Base-by-base conservation (phyloP, 805 yeast genomes). In the Wickerhamiella occidentalis region DNA sequence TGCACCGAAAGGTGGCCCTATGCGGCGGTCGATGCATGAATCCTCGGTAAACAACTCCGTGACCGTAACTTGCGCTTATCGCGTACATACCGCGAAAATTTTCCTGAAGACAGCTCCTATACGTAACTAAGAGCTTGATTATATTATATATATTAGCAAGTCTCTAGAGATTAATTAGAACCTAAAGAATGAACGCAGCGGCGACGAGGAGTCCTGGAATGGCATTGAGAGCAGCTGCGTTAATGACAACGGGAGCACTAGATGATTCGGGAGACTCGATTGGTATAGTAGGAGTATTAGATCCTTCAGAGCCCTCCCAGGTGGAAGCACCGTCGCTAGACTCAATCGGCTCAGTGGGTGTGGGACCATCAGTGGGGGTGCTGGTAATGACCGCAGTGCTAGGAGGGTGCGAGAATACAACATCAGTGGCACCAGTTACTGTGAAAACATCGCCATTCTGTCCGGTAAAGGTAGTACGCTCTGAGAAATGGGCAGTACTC, bases 401-500 rank as follows among this genome's bases (percentile, higher is more conserved):
- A 6, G 37, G 30, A n/a, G 47, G 47, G 47, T 40, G 33, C 21
- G 47, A 40, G 19, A 44, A 40, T 6, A 92, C 83, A 62, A 85
- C 67, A 58, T 92, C 83, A 65, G 90, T 82, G 55, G 90, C 79
- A 61, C 67, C 80, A 55, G 88, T 78, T 65, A 76, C 77, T 11
- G 61, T 58, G 56, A 50, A 49, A 18, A 60, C 57, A 45, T 45
- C 15, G 47, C 54, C 53, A 73, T 77, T 77, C 73, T 77, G 77
- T 62, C 77, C 73, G 55, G 71, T 70, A 52, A 82, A 57, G 45
- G 72, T 66, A 56, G 92, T 83, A 46, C 90, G 68, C 54, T 62
- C 69, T 64, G 90, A 86, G 68, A 90, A 82, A 80, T 78, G 80
- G 56, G 90, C 82, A 67, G 84, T 78, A 74, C 70, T 74, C 62